Conservation (phyloP, 306 rosid genomes). For the Trifolium dubium region DNA sequence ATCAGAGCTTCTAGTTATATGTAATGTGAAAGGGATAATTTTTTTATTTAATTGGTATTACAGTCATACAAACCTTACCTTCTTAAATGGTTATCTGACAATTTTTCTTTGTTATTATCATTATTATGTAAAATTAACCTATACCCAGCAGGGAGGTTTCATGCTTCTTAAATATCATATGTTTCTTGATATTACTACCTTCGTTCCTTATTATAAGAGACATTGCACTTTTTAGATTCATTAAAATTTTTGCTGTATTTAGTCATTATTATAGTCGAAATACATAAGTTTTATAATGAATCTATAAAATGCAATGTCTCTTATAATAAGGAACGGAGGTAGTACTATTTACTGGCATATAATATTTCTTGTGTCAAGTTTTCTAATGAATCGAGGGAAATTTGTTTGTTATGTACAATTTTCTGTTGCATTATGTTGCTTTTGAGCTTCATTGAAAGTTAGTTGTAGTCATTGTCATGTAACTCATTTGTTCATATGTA, state of each 20-base stretch:
- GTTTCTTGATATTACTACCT: neutral
- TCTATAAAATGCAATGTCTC: too few relatives aligned
- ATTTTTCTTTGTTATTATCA: conserved; percentile 11
- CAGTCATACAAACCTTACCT: conserved; percentile 25
- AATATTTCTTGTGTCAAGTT: neutral
- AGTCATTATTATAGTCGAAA: too few relatives aligned
- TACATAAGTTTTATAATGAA: too few relatives aligned
- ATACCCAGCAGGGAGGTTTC: neutral
- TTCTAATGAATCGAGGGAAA: neutral
- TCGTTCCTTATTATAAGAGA: too few relatives aligned
- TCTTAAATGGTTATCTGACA: conserved; percentile 21
- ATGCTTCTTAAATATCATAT: conserved; percentile 14
- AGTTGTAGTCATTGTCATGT: neutral
- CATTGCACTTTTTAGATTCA: too few relatives aligned
- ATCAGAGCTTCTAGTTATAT: conserved; percentile 33
- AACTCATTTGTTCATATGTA: conserved; percentile 10
- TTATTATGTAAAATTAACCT: conserved; percentile 17
- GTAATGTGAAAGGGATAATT: conserved; percentile 35
- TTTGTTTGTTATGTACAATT: neutral
- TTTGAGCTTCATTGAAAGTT: neutral
- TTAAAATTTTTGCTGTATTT: too few relatives aligned
- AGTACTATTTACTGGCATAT: conserved; percentile 3
- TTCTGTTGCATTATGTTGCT: conserved; percentile 4
- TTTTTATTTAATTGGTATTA: conserved; percentile 39
- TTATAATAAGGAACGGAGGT: too few relatives aligned